Percentiles rank a stretch among this genome's conserved stretches.
Conservation (phyloP, 306 rosid genomes). For the Castanopsis chinensis region DNA sequence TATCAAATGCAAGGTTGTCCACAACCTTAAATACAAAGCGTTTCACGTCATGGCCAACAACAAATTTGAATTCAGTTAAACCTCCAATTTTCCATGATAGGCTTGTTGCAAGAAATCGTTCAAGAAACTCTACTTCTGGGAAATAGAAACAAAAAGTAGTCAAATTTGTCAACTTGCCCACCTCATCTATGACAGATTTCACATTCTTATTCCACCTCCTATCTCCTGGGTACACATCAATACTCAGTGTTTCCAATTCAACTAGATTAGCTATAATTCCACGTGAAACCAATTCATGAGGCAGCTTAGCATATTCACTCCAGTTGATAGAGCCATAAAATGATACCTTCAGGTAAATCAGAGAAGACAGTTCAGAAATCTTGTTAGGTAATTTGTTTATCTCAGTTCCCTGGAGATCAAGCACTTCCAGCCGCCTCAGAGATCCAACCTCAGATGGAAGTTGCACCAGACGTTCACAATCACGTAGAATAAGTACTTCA, state of each 20-base stretch:
- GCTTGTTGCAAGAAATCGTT: neutral
- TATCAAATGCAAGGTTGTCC: neutral
- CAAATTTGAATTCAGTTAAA: neutral
- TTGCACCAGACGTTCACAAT: neutral
- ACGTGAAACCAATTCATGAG: neutral
- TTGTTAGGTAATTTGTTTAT: neutral
- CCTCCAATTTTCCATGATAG: neutral
- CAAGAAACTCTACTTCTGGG: neutral
- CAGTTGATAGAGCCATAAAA: neutral
- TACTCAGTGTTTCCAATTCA: neutral
- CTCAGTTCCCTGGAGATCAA: neutral
- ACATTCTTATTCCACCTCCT: neutral
- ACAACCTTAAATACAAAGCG: neutral
- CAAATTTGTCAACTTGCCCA: neutral
- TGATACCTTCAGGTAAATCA: neutral
- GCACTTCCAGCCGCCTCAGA: neutral
- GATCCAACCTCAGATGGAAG: slow-evolving; percentile 1
- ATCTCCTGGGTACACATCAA: slow-evolving; percentile 2
- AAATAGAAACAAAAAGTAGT: neutral
- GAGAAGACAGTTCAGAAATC: neutral
- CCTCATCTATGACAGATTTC: neutral
- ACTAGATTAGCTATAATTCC: neutral
- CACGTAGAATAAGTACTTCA: neutral
- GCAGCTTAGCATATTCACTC: neutral
- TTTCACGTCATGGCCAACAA: neutral